These are phyloP conservation scores for Rubus idaeus DNA, from an alignment of 306 rosid genomes.

Conservation along the genomic window DNA sequence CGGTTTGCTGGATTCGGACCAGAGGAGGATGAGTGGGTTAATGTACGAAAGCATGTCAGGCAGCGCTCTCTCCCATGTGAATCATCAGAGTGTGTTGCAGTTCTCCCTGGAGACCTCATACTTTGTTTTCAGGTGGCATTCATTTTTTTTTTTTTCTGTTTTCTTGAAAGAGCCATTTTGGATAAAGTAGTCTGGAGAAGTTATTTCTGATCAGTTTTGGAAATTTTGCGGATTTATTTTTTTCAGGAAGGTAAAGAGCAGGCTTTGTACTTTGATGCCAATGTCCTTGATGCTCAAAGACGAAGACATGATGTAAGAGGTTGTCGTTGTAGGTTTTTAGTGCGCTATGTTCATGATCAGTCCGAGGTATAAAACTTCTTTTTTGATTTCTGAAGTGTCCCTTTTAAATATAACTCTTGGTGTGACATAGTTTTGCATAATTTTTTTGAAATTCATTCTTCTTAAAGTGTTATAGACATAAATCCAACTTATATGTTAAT, in stretches of 20 bases:
- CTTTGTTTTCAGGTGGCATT: conserved; percentile 90
- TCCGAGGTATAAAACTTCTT: conserved; percentile 64
- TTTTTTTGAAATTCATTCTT: background rate
- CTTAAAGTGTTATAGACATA: background rate
- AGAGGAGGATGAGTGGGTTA: conserved; percentile 98
- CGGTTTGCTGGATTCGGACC: conserved; percentile 94
- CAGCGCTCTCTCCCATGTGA: conserved; percentile 98
- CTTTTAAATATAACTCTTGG: background rate
- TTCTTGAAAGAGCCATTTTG: conserved; percentile 16
- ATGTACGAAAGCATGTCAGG: conserved; percentile 73
- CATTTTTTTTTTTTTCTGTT: conserved; percentile 4
- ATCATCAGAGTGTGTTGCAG: conserved; percentile 96
- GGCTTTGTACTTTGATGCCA: conserved; percentile 97
- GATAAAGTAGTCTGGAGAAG: background rate
- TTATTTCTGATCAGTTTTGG: conserved; percentile 22
- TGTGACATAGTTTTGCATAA: background rate
- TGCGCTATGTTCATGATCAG: conserved; percentile 93
- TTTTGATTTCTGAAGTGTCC: background rate
- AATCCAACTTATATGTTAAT: background rate
- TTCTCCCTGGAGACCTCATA: conserved; percentile 94
- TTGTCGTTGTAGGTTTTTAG: conserved; percentile 99
- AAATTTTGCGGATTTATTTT: background rate
- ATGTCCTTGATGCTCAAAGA: conserved; percentile 97
- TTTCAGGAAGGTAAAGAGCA: conserved; percentile 97
- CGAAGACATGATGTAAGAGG: conserved; percentile 98